phyloP scores from a whole-genome alignment of 1,139 yeast genomes.

The Hyphopichia fennica region DNA sequence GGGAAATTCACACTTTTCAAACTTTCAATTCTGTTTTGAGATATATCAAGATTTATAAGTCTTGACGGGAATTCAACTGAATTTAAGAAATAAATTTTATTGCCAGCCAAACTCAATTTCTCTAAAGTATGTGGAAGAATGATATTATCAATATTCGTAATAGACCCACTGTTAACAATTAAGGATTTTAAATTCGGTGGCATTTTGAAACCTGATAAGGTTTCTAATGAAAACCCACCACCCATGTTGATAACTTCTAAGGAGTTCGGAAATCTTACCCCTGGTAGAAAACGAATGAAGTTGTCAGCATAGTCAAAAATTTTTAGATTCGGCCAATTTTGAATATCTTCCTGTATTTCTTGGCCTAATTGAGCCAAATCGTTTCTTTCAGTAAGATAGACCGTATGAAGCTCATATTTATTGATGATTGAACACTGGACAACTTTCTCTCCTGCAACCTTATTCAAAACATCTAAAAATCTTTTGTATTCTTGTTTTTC shows the following conservation, averaged over 20 bases:
- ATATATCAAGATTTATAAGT: slow-evolving; percentile 34
- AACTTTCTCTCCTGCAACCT: slow-evolving; percentile 28
- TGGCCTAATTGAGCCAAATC: slow-evolving; percentile 35
- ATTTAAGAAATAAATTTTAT: slow-evolving; percentile 41
- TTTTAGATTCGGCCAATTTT: slow-evolving; percentile 34
- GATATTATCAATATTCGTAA: slow-evolving; percentile 38
- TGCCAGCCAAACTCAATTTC: slow-evolving; percentile 35
- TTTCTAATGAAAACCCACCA: slow-evolving; percentile 42
- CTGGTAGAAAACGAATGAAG: slow-evolving; percentile 40
- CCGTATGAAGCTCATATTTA: slow-evolving; percentile 38
- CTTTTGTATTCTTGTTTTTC: slow-evolving; percentile 27
- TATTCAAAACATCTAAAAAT: slow-evolving; percentile 24
- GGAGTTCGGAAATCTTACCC: slow-evolving; percentile 39
- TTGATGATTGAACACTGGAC: slow-evolving; percentile 40
- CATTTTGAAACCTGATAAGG: slow-evolving; percentile 43
- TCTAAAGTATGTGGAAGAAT: slow-evolving; percentile 35
- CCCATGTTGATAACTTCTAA: slow-evolving; percentile 42
- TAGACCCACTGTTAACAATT: slow-evolving; percentile 35
- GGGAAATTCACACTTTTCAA: slow-evolving; percentile 44
- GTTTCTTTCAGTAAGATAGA: slow-evolving; percentile 34
- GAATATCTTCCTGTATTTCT: slow-evolving; percentile 42
- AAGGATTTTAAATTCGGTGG: slow-evolving; percentile 34
- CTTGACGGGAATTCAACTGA: slow-evolving; percentile 40
- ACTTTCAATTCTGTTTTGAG: slow-evolving; percentile 43
- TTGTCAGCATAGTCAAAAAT: slow-evolving; percentile 42